A percentile compares a stretch with the other conserved stretches of the same genome.
Evolutionary conservation across 2,329 filamentous ascomycete species (phyloP).

Genomic region (Trichoderma sp.): DNA sequence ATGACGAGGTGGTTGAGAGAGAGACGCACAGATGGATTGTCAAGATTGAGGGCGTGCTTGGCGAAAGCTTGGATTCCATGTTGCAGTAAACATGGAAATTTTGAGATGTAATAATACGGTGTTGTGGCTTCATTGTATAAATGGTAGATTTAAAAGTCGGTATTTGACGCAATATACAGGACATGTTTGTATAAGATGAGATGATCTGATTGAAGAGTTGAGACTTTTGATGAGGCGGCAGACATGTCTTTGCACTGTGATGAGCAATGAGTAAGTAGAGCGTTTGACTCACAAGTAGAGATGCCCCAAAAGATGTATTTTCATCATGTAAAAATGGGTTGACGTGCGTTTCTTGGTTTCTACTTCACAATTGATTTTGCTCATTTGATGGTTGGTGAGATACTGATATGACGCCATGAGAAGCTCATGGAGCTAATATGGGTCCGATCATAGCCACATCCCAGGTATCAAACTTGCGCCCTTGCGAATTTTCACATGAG

Average conservation of each 20-base stretch:
- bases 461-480: conserved; percentile 8
- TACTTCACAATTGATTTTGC: background rate
- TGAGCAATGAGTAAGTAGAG: background rate
- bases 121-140: background rate
- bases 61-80: conserved; percentile 91
- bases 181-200: background rate
- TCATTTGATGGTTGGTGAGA: background rate
- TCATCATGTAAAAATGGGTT: background rate
- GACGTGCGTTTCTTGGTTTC: background rate
- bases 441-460: conserved; percentile 10
- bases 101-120: conserved; percentile 7
- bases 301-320: background rate
- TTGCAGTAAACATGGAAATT: conserved; percentile 62
- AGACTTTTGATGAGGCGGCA: background rate
- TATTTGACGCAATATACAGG: conserved; percentile 16
- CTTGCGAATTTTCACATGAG: background rate
- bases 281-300: background rate
- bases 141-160: conserved; percentile 6
- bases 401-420: conserved; percentile 12
- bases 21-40: conserved; percentile 90
- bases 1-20: conserved; percentile 88
- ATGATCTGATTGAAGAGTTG: background rate
- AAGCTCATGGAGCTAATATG: background rate
- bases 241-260: background rate
- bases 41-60: conserved; percentile 83